Base-by-base conservation (phyloP, 345 rosid species). In the Bretschneidera sinensis region DNA sequence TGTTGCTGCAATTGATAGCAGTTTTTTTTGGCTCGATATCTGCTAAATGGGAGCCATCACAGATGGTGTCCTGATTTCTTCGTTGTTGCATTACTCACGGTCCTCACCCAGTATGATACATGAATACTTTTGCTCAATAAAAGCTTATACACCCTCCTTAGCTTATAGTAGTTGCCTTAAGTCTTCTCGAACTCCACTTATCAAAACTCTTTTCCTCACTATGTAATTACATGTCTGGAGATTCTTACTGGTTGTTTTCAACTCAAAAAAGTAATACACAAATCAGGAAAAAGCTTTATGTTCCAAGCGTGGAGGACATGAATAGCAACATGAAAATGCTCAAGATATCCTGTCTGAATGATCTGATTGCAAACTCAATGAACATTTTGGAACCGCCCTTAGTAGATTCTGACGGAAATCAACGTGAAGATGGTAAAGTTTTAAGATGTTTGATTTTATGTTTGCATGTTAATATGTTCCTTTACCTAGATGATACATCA, bases 281-380 rank as follows among this genome's bases (percentile, higher is more conserved):
- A 56, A 61, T 24, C 6, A 72, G 59, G 43, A 82, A 82, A 62
- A 82, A 74, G 73, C 81, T 87, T 52, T 84, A 84, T 72, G 90
- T 87, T 48, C 95, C 90, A 10, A 78, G 81, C 11, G 87, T 87
- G 55, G 95, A 84, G 76, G 90, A 87, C 69, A 87, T 74, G 74
- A 84, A 84, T 62, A 55, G 86, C 55, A 71, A 84, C 67, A 84
- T 87, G 90, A 59, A 84, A 55, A 82, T 87, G 90, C 75, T 84
- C 50, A 70, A 74, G 55, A 79, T 84, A 45, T 80, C 86, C 16
- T 67, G 75, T 23, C 61, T 82, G 50, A 74, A 77, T 56, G 95
- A 84, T 79, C 67, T 84, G 21, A 75, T 81, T 67, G 81, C 86
- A 18, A 87, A 87, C 62, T 81, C 95, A 0, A 87, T 87, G 95